Evolutionary conservation across 2,329 filamentous ascomycete species (phyloP), one percentile per base, ranked within the genome.

Genomic region (Cordyceps fumosorosea): DNA sequence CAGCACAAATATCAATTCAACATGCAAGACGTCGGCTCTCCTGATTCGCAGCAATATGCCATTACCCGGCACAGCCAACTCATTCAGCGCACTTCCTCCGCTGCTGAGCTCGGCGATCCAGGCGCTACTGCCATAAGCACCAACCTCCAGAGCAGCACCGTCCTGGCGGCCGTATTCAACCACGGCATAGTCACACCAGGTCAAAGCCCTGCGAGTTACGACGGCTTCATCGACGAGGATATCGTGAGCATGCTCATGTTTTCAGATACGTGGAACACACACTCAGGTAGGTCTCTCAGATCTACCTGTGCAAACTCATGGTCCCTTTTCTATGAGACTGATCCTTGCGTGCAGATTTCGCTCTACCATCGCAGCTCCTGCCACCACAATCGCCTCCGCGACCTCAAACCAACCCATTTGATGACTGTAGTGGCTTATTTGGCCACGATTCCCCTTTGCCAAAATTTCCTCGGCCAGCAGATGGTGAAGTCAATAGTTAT

Each of bases 401-500:
- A 18, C 14, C 24, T 18, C 40, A 56, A 32, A 63, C 72, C 20
- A 55, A 71, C 57, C 74, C 74, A 2, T 76, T 76, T 61, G 67
- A 65, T 34, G 71, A 74, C 29, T 69, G 66, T 26, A 52, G 71
- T 26, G 72, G 70, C 14, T 69, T 66, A 2, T 69, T 76, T 54
- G 67, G 70, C 29, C 29, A 16, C 37, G 22, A 62, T 66, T 20
- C 64, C 64, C 1, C 29, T 54, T 32, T 32, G 29, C 5, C 45
- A 42, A 69, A 66, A 2, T 76, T 71, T 60, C 12, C 50, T 47
- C 70, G 73, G 6, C 74, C 74, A 1, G 42, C 65, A 2, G 70
- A 73, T 48, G 74, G 74, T 16, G 68, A 68, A 51, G 72, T 76
- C 40, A 76, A 76, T 53, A 72, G 74, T 3, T 76, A 76, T 64